These are phyloP conservation scores for Iris macrosiphon DNA, from an alignment of 106 monocot genomes.

Conservation along the genomic window DNA sequence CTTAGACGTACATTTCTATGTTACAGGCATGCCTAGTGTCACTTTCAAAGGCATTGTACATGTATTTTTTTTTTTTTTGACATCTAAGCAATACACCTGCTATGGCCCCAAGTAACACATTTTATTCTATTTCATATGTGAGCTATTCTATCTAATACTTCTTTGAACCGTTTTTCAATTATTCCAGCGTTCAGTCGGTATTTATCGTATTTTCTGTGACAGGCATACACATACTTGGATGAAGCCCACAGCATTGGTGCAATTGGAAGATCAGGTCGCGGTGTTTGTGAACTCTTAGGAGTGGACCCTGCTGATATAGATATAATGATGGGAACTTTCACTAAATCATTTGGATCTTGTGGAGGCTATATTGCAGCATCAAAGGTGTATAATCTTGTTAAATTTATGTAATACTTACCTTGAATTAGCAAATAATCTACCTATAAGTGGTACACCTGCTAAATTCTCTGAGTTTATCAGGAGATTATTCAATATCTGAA, in stretches of 20 bases:
- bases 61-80: too few species aligned
- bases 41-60: too few species aligned
- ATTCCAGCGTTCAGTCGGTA: too few species aligned
- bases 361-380: conserved; percentile 89
- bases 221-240: conserved; percentile 81
- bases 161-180: too few species aligned
- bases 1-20: too few species aligned
- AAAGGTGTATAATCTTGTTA: conserved; percentile 29
- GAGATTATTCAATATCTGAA: conserved; percentile 73
- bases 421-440: not conserved
- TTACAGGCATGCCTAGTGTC: too few species aligned
- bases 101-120: too few species aligned
- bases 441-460: not conserved
- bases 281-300: conserved; percentile 78
- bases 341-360: conserved; percentile 84
- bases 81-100: too few species aligned
- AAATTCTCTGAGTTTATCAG: conserved; percentile 19
- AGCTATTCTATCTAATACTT: too few species aligned
- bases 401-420: not conserved
- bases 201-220: not conserved
- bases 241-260: conserved; percentile 87
- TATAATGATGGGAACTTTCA: conserved; percentile 91
- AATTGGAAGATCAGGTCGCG: conserved; percentile 61
- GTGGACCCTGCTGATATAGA: conserved; percentile 75
- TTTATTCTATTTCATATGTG: too few species aligned